Conservation (phyloP, 139 green algal genomes). For the Coccomyxa sp. region DNA sequence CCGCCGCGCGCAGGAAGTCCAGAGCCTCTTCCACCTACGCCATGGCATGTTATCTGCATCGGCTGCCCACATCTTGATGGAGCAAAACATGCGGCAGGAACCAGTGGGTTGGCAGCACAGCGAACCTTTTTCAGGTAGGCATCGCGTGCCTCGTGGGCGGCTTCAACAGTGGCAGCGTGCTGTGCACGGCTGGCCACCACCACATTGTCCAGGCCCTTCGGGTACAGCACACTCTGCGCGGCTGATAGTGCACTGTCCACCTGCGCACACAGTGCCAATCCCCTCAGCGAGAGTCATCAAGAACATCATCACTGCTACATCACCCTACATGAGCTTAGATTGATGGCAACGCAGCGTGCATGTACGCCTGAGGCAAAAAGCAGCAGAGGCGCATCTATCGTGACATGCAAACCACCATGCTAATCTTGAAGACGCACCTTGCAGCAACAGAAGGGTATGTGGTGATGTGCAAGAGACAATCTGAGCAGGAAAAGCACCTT, state of each 20-base stretch:
- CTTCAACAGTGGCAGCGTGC: constrained; percentile 2
- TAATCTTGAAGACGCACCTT: no score
- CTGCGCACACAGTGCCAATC: neutral
- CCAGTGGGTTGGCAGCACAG: neutral
- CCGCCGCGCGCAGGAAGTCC: neutral
- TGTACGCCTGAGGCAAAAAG: no score
- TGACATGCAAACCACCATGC: no score
- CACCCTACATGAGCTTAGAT: no score
- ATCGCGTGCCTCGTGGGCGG: constrained; percentile 1
- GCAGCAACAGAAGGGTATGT: no score
- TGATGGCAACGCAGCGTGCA: no score
- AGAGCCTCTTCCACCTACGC: neutral
- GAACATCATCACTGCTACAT: no score
- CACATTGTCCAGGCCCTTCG: neutral
- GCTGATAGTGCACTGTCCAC: constrained; percentile 12
- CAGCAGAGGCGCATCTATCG: no score
- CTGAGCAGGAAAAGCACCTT: neutral
- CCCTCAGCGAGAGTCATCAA: no score
- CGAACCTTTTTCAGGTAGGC: constrained; percentile 1
- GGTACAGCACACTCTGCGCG: constrained; percentile 1
- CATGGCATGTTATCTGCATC: neutral
- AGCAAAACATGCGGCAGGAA: no score
- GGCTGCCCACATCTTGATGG: neutral
- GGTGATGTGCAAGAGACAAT: no score
- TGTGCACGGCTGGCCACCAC: neutral